These are phyloP conservation scores for Fusarium tupiense DNA, from an alignment of 2,329 filamentous ascomycete genomes.

Conservation along the genomic window DNA sequence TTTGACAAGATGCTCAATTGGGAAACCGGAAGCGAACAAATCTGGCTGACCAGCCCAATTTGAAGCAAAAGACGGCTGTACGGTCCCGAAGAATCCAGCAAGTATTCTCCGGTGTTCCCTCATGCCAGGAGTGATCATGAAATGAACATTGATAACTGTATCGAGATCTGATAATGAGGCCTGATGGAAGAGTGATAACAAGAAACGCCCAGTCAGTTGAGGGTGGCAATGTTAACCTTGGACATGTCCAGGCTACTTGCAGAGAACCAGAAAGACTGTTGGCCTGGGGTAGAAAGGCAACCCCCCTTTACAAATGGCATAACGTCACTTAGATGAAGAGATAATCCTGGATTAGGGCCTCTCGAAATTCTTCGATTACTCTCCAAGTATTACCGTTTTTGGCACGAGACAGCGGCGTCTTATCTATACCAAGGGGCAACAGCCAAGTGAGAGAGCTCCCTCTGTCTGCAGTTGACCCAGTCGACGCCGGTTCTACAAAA, in stretches of 20 bases:
- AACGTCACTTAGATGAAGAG: background rate
- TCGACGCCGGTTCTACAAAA: background rate
- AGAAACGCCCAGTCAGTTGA: background rate
- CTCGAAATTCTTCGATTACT: background rate
- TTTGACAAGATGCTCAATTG: conserved; percentile 44
- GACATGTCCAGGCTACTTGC: background rate
- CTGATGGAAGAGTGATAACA: background rate
- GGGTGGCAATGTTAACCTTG: background rate
- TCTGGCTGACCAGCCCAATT: conserved; percentile 42
- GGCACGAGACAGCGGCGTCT: background rate
- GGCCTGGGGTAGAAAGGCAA: too few species aligned
- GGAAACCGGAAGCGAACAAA: conserved; percentile 56
- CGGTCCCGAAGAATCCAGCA: background rate
- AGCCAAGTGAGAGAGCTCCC: background rate
- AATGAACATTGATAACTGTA: background rate
- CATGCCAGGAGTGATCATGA: background rate
- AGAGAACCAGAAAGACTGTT: background rate
- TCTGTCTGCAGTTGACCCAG: background rate
- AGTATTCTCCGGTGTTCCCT: conserved; percentile 4
- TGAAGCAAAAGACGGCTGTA: conserved; percentile 20
- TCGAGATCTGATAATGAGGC: background rate
- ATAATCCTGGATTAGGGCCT: background rate
- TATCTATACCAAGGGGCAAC: background rate
- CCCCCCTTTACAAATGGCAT: background rate
- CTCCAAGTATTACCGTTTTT: background rate